phyloP scores from a whole-genome alignment of 805 yeast species.

The Komagataella kurtzmanii region DNA sequence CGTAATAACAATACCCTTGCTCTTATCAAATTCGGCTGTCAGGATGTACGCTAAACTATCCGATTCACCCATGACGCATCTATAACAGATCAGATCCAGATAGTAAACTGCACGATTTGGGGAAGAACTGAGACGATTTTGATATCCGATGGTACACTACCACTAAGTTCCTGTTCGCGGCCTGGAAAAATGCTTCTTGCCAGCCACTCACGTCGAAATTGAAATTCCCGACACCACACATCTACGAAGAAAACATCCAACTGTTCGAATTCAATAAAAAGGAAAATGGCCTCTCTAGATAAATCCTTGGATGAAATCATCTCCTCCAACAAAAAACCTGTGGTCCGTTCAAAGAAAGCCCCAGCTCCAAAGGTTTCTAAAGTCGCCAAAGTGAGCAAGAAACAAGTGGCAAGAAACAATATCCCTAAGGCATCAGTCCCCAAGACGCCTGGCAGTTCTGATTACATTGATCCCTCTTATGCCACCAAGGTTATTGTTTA shows the following conservation, averaged over 20 bases:
- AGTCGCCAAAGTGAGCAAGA: slow-evolving; percentile 7
- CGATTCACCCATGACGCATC: background rate
- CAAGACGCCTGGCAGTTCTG: slow-evolving; percentile 7
- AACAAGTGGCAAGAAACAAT: slow-evolving; percentile 7
- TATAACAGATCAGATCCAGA: background rate
- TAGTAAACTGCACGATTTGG: background rate
- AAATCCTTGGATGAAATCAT: slow-evolving; percentile 92
- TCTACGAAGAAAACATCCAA: background rate
- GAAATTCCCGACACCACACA: background rate
- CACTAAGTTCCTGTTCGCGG: background rate
- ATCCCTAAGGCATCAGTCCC: slow-evolving; percentile 4
- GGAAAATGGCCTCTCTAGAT: slow-evolving; percentile 64
- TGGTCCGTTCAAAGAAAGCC: slow-evolving; percentile 3
- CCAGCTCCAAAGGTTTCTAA: slow-evolving; percentile 4
- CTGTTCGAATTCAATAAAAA: background rate
- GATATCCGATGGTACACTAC: background rate
- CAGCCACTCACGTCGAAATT: background rate
- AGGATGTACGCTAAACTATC: slow-evolving; percentile 15
- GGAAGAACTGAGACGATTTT: background rate
- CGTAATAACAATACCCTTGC: slow-evolving; percentile 53
- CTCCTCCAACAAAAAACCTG: slow-evolving; percentile 29
- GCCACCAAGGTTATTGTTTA: slow-evolving; percentile 80
- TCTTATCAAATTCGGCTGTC: slow-evolving; percentile 71
- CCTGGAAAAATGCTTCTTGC: background rate
- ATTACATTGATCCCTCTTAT: slow-evolving; percentile 30